Conservation (phyloP, 495 filamentous ascomycete species). For the Cercophora samala region DNA sequence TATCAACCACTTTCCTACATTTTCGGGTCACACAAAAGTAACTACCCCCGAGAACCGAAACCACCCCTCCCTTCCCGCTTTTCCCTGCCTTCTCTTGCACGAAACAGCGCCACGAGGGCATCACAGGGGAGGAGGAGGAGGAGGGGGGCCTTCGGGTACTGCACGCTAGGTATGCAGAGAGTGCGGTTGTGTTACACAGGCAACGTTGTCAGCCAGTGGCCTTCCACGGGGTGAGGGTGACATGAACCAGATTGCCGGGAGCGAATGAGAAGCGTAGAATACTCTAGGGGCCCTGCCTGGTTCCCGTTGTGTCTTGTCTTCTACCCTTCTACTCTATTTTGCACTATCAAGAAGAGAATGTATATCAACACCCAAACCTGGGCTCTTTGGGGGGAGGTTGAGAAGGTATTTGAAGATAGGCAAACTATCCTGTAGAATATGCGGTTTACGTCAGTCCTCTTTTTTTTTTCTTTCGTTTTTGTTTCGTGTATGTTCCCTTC, state of each 20-base stretch:
- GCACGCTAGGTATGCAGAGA: background rate
- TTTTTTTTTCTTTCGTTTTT: too few relatives aligned
- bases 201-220: background rate
- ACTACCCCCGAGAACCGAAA: background rate
- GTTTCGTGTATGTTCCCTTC: too few relatives aligned
- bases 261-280: conserved; percentile 7
- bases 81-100: background rate
- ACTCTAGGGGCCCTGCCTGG: too few relatives aligned
- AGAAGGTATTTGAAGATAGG: too few relatives aligned
- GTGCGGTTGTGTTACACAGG: background rate
- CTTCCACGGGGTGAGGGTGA: background rate
- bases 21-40: background rate
- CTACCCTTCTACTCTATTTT: background rate
- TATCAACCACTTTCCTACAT: background rate
- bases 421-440: too few relatives aligned
- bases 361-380: too few relatives aligned
- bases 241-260: conserved; percentile 19
- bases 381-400: too few relatives aligned
- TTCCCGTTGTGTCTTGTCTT: background rate
- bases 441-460: too few relatives aligned
- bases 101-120: background rate
- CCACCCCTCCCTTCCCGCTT: background rate
- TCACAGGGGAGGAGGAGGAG: background rate
- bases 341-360: background rate
- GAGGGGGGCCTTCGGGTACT: background rate